Evolutionary conservation across 2,329 filamentous ascomycete species (phyloP).

Genomic region (Xylariaceae sp.): DNA sequence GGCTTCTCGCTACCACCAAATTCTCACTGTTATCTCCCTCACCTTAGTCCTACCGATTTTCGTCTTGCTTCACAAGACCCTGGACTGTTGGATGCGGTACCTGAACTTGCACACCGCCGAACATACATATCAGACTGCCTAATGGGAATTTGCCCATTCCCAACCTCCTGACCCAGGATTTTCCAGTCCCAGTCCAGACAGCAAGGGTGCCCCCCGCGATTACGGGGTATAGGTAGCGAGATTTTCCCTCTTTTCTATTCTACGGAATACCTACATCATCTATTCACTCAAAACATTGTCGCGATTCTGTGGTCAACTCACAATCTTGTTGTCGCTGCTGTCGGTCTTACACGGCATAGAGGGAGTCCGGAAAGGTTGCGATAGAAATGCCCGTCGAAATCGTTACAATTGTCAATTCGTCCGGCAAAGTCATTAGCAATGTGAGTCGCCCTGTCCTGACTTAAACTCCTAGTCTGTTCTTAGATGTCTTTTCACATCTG

Average conservation of each 20-base stretch:
- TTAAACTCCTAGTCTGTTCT: no score
- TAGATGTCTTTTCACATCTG: no score
- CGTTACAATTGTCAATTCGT: slow-evolving; percentile 32
- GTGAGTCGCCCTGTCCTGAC: slow-evolving; percentile 23
- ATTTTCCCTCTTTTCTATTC: slow-evolving; percentile 11
- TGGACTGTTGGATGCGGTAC: slow-evolving; percentile 1
- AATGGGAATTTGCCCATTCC: slow-evolving; percentile 1
- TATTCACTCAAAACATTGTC: no score
- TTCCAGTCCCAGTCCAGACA: slow-evolving; percentile 3
- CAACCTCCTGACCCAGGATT: slow-evolving; percentile 8
- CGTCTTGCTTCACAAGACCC: neutral
- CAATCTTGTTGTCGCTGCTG: no score
- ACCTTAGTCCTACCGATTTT: neutral
- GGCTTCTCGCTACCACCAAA: neutral
- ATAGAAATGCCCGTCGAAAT: slow-evolving; percentile 29
- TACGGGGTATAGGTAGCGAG: slow-evolving; percentile 3
- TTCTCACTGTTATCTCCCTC: slow-evolving; percentile 1
- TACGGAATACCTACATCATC: no score
- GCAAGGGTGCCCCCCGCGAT: slow-evolving; percentile 1
- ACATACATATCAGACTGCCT: neutral
- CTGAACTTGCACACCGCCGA: slow-evolving; percentile 16
- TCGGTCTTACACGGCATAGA: neutral
- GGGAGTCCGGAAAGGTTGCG: slow-evolving; percentile 1
- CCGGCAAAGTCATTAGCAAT: slow-evolving; percentile 34
- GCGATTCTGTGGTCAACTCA: no score